A percentile compares a stretch with the other conserved stretches of the same genome.
phyloP scores from a whole-genome alignment of 805 yeast genomes.

The Saturnispora quitensis region DNA sequence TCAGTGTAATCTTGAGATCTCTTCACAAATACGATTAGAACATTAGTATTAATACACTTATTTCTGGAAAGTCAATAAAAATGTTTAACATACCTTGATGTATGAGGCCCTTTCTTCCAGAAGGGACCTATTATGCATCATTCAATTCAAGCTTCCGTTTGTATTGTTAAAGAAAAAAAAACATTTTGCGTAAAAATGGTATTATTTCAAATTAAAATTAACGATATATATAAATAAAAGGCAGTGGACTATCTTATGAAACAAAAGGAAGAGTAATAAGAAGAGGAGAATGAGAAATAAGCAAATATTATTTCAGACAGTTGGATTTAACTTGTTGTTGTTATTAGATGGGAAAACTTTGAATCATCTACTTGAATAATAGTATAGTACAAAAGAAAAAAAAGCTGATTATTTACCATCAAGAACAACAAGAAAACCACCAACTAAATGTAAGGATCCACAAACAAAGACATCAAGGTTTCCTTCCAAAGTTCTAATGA shows the following conservation, averaged over 20 bases:
- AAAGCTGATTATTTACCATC: conserved; percentile 32
- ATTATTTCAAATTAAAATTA: not conserved
- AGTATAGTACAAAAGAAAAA: not conserved
- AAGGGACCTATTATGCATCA: not conserved
- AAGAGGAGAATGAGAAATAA: not conserved
- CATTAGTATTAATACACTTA: not conserved
- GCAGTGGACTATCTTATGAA: not conserved
- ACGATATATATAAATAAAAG: not conserved
- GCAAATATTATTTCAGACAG: not conserved
- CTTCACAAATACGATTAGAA: conserved; percentile 7
- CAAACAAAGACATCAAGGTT: conserved; percentile 76
- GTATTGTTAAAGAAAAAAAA: not conserved
- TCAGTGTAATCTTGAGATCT: conserved; percentile 29
- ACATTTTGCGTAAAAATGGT: not conserved
- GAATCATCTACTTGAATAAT: not conserved
- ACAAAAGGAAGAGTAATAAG: not conserved
- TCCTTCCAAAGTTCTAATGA: conserved; percentile 38
- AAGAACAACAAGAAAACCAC: conserved; percentile 82
- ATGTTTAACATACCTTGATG: not conserved
- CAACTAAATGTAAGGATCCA: conserved; percentile 90
- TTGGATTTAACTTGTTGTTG: not conserved
- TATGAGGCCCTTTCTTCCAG: conserved; percentile 4
- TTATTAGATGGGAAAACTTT: not conserved
- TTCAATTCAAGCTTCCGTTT: not conserved
- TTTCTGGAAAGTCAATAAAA: not conserved